Base-by-base conservation (phyloP, 164 flowering plant species). In the Santalum album region DNA sequence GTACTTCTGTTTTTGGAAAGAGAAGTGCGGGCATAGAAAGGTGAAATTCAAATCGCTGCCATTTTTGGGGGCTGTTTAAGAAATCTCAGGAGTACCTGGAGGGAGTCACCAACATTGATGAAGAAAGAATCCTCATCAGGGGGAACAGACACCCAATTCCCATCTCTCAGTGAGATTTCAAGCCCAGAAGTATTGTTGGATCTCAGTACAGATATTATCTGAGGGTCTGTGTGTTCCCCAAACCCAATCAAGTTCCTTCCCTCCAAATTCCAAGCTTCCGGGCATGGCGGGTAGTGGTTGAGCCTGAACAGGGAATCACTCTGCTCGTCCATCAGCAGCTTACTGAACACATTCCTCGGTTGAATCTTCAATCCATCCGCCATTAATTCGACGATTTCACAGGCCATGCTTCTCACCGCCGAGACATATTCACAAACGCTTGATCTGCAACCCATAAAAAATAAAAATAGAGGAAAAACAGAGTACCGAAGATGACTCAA, bases 191-290 rank as follows among this genome's bases (percentile, higher is more conserved):
- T 63, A 59, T 67, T 68, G 61, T 74, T 74, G 24, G 78, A 74
- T 50, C 70, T 64, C 27, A 74, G 47, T 9, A 74, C 68, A 15
- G 75, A 74, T 12, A 74, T 70, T 38, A 74, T 70, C 46, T 74
- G 78, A 23, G 78, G 78, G 63, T 74, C 78, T 1, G 78, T 74
- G 61, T 74, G 78, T 51, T 70, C 78, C 15, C 78, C 78, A 38
- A 74, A 74, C 7, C 78, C 78, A 42, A 69, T 61, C 60, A 61
- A 21, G 34, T 64, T 66, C 47, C 55, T 43, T 17, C 59, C 69
- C 36, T 56, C 58, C 20, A 27, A 12, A 40, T 60, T 65, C 14
- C 52, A 42, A 48, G 40, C 59, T 47, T 59, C 65, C n/a, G 69
- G 68, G 38, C 68, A 66, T 55, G 72, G 69, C n/a, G 78, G 78